Evolutionary conservation across 768 basidiomycete species (phyloP).

Genomic region (Leccinum rimulosum): DNA sequence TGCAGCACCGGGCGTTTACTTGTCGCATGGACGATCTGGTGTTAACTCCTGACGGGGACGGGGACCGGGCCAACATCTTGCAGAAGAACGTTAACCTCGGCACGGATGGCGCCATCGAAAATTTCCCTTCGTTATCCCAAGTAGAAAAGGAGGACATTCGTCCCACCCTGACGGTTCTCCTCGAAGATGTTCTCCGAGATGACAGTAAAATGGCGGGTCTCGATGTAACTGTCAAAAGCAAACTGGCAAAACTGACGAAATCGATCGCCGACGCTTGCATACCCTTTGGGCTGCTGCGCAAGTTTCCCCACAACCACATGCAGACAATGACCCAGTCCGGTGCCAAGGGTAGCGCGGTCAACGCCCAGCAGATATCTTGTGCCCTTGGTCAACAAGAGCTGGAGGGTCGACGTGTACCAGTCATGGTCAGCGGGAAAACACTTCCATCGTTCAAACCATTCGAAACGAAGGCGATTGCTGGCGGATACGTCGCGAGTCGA

Average conservation of each 20-base stretch:
- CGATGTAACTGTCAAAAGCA: constrained; percentile 88
- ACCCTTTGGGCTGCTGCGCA: constrained; percentile 82
- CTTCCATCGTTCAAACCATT: constrained; percentile 95
- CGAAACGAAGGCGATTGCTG: constrained; percentile 97
- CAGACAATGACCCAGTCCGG: constrained; percentile 98
- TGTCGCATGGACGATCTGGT: constrained; percentile 99
- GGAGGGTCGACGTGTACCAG: constrained; percentile 97
- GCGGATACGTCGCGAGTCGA: constrained; percentile 96
- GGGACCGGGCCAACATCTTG: constrained; percentile 63
- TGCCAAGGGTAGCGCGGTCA: constrained; percentile 96
- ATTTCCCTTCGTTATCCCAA: constrained; percentile 72
- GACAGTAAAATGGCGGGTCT: constrained; percentile 97
- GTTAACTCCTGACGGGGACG: constrained; percentile 80
- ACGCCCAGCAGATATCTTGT: constrained; percentile 98
- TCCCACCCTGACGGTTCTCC: constrained; percentile 56
- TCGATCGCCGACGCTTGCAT: constrained; percentile 87
- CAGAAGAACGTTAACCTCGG: constrained; percentile 69
- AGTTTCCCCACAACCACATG: constrained; percentile 99
- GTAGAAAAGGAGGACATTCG: constrained; percentile 54
- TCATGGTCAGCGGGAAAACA: constrained; percentile 99
- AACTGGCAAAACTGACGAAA: constrained; percentile 81
- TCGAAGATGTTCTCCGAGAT: constrained; percentile 91
- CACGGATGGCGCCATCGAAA: constrained; percentile 85
- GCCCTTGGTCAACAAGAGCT: constrained; percentile 96
- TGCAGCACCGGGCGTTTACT: constrained; percentile 96